Base-by-base conservation (phyloP, 169 alveolate species). In the Plasmodium berghei region DNA sequence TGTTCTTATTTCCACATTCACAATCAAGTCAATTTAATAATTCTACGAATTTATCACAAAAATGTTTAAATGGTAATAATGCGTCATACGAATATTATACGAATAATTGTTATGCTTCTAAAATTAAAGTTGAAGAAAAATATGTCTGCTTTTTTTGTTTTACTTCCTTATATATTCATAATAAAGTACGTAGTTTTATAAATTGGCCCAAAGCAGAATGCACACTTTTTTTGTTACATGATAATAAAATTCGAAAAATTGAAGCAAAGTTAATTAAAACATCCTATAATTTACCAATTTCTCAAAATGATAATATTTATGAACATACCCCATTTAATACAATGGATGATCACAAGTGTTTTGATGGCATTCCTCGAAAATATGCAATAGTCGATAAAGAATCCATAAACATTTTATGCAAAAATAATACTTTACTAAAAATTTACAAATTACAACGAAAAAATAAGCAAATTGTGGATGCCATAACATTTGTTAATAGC, bases 201-300 rank as follows among this genome's bases (percentile, higher is more conserved):
- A 77, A 77, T 26, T 77, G 89, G 89, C 89, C 89, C 22, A 62
- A 64, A 42, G 89, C 73, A 69, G 89, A 77, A 49, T 77, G 89
- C 40, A 26, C 89, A 42, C 66, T 77, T 28, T 77, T 64, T 61
- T 26, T 77, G 9, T 24, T 63, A 56, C 89, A 77, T 18, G 66
- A 77, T 66, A 42, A 59, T 18, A 48, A 6, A 22, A 34, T 77
- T 14, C 63, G 40, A 58, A 42, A 10, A 18, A 49, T 77, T 46
- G 89, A 77, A 55, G 75, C 66, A 8, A 77, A 77, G 40, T 16
- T 77, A 63, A 77, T 77, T 63, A 77, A 77, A 77, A 63, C 89
- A 59, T 49, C 89, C 8, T 56, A 64, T 46, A 20, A 34, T 40
- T 77, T 70, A 26, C 5, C 16, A n/a, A 42, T 9, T 20, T 9